Percentiles rank a stretch among this genome's conserved stretches.
phyloP scores from a whole-genome alignment of 2,329 filamentous ascomycete genomes.

The Exophiala xenobiotica region DNA sequence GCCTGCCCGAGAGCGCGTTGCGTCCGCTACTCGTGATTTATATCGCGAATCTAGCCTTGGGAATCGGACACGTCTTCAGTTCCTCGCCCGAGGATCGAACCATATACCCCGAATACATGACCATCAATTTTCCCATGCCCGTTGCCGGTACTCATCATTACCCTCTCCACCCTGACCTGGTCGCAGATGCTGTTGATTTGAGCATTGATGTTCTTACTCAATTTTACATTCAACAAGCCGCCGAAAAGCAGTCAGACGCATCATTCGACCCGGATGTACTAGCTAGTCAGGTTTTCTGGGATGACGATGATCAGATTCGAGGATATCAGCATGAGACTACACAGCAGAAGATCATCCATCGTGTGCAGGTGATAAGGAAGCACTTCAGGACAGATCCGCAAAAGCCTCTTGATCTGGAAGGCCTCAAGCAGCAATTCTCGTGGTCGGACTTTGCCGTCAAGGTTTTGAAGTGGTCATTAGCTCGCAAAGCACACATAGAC shows the following conservation, averaged over 20 bases:
- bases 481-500: conserved; percentile 17
- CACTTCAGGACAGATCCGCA: conserved; percentile 37
- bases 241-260: conserved; percentile 34
- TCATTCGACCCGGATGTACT: conserved; percentile 42
- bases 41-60: conserved; percentile 46
- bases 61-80: conserved; percentile 37
- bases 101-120: conserved; percentile 16
- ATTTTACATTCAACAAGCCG: conserved; percentile 47
- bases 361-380: conserved; percentile 6
- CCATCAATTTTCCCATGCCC: conserved; percentile 18
- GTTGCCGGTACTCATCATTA: conserved; percentile 11
- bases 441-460: conserved; percentile 51
- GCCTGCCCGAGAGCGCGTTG: conserved; percentile 31
- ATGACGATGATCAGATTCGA: conserved; percentile 20
- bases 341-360: background rate
- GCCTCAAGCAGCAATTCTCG: conserved; percentile 47
- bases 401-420: conserved; percentile 43
- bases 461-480: conserved; percentile 45
- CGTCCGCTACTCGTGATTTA: conserved; percentile 42
- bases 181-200: conserved; percentile 45
- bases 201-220: conserved; percentile 58
- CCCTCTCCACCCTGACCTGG: conserved; percentile 39
- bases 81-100: background rate
- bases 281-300: conserved; percentile 45
- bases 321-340: background rate